Evolutionary conservation across 2,329 filamentous ascomycete species (phyloP), one percentile per base, ranked within the genome.

Genomic region (Myriosclerotinia duriaeana): DNA sequence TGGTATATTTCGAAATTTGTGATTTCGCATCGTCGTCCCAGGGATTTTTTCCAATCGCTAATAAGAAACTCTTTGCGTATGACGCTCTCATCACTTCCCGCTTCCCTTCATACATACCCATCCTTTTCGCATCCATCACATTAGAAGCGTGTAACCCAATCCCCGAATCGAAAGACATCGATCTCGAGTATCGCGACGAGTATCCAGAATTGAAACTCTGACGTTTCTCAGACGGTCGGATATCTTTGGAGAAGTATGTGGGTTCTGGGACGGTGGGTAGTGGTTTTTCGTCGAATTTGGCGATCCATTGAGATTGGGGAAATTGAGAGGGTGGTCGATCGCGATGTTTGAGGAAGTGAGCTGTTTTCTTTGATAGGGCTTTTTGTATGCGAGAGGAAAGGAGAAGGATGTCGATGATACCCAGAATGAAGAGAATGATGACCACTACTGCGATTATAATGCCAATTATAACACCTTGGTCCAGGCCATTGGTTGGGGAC

Each of bases 181-280:
- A 22, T 6, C 62, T 26, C 7, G 62, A 58, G 17, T 64, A 64
- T 17, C 53, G 42, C 1, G 62, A 64, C n/a, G 62, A 64, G n/a
- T 58, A 64, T 11, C 42, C 53, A 7, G 62, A 64, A 15, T 12
- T 40, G 12, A 52, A 62, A 17, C 46, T 42, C n/a, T 50, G 26
- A 4, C 58, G 17, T 40, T 48, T 34, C 9, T 17, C 20, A 22
- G 42, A 34, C 2, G 62, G 40, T 20, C 42, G 5, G 9, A 30
- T 56, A 30, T 56, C 26, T 26, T 64, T 20, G 11, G 62, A 58
- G 17, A 56, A 40, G 22, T 50, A 64, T 2, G 26, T 20, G 9
- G 53, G 42, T 11, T 50, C 52, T 2, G 62, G 62, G 3, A 40
- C n/a, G 2, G 14, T 36, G 4, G 62, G 53, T 20, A 64, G 12